phyloP scores from a whole-genome alignment of 331 rosid genomes.

The Quercus tomentella region DNA sequence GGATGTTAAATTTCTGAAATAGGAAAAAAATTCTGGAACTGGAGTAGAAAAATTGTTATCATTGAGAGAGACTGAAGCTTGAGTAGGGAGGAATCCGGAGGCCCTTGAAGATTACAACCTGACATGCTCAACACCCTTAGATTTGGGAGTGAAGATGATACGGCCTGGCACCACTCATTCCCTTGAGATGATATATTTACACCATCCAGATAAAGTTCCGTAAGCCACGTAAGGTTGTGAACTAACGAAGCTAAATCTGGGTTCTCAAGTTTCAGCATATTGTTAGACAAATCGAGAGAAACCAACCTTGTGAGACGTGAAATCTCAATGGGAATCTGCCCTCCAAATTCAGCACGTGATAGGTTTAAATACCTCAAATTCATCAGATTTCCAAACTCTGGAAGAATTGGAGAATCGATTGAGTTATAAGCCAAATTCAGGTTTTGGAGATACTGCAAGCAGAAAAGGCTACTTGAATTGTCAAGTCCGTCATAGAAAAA shows the following conservation, averaged over 20 bases:
- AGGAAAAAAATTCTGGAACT: constrained; percentile 35
- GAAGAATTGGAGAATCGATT: too few species aligned
- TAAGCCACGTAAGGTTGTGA: neutral
- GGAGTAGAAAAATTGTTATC: constrained; percentile 10
- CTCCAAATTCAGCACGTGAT: fast-evolving
- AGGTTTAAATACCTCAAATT: too few species aligned
- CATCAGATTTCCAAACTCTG: too few species aligned
- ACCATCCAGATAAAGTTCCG: constrained; percentile 41
- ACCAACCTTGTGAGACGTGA: too few species aligned
- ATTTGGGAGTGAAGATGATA: constrained; percentile 14
- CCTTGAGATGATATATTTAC: constrained; percentile 35
- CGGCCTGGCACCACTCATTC: constrained; percentile 32
- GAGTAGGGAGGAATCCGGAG: constrained; percentile 18
- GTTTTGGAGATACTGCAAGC: too few species aligned
- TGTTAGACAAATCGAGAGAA: too few species aligned
- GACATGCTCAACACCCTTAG: constrained; percentile 40
- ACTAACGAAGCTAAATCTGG: too few species aligned
- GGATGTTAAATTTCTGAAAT: constrained; percentile 25
- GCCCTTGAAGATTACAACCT: constrained; percentile 27
- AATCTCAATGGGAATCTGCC: too few species aligned
- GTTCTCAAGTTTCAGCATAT: too few species aligned
- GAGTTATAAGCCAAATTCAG: too few species aligned
- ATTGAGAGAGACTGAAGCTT: constrained; percentile 27
- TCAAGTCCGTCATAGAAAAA: too few species aligned
- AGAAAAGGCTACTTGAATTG: too few species aligned